Evolutionary conservation across 495 filamentous ascomycete genomes (phyloP), one percentile per base, ranked within the genome.

Genomic region (Pseudomonodictys pantanalensis): DNA sequence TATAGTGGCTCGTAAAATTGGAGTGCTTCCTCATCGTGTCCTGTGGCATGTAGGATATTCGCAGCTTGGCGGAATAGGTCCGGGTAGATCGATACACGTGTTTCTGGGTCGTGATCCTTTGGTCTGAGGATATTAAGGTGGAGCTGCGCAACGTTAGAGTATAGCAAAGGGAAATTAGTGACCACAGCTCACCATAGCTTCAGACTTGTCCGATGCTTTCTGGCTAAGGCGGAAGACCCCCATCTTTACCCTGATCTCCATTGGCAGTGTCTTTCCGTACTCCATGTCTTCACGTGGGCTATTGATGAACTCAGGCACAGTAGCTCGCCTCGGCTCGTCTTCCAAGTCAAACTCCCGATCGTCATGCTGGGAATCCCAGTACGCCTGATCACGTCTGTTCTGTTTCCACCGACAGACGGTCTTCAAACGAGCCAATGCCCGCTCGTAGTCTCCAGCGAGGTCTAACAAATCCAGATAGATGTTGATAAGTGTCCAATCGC

Each of bases 331-430:
- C 28, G 89, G 85, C 2, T 78, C 77, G 73, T 92, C 83, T 25
- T 84, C 80, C 2, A 80, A 62, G 67, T 98, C 93, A 88, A 90
- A 98, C 76, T 98, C 93, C 55, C 91, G 81, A 71, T 98, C 93
- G 68, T 97, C 91, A 6, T 82, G 77, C 60, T 83, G 79, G n/a
- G 79, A 68, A 52, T 96, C 87, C 93, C 93, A 98, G 65, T 83
- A 90, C 11, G 52, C 68, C 67, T 97, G 95, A 15, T 79, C 75
- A 29, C 77, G 75, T 24, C 93, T 85, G 20, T 89, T 88, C 28
- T 95, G 74, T 24, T 96, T 75, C 91, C 92, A 96, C 45, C 93
- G 78, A 24, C 86, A 80, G 3, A 96, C 66, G 12, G 75, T 73
- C 69, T 87, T 92, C 10, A 93, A 72, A 64, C 85, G 79, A 20